A percentile compares a stretch with the other conserved stretches of the same genome.
Evolutionary conservation across 2,329 filamentous ascomycete species (phyloP).

Genomic region (Aspergillus bombycis): DNA sequence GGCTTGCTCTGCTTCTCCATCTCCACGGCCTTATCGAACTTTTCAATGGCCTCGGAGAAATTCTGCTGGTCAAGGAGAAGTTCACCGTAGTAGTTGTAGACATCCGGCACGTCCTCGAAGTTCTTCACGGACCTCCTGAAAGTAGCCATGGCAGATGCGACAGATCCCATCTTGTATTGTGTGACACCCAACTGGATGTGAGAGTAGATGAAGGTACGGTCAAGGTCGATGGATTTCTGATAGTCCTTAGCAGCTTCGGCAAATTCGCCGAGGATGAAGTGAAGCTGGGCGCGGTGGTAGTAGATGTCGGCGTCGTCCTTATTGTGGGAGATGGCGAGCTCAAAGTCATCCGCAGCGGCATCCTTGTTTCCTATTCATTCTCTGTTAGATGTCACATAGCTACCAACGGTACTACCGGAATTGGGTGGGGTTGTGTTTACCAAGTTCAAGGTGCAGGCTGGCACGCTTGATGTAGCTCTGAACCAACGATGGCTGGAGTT

Average conservation of each 20-base stretch:
- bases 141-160: slow-evolving; percentile 97
- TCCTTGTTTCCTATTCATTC: slow-evolving; percentile 69
- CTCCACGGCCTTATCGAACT: slow-evolving; percentile 97
- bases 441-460: slow-evolving; percentile 94
- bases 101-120: slow-evolving; percentile 93
- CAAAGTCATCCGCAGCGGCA: slow-evolving; percentile 86
- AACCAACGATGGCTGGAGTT: slow-evolving; percentile 82
- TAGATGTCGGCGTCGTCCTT: slow-evolving; percentile 92
- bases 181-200: slow-evolving; percentile 99
- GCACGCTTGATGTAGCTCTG: slow-evolving; percentile 99
- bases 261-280: slow-evolving; percentile 96
- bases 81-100: slow-evolving; percentile 99
- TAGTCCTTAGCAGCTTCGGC: slow-evolving; percentile 95
- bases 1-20: slow-evolving; percentile 96
- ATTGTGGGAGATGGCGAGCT: slow-evolving; percentile 81
- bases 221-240: slow-evolving; percentile 97
- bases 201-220: slow-evolving; percentile 96
- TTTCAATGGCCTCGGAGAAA: slow-evolving; percentile 91
- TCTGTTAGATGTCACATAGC: slow-evolving; percentile 31
- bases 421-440: slow-evolving; percentile 49
- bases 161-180: slow-evolving; percentile 99
- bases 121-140: slow-evolving; percentile 98
- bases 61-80: slow-evolving; percentile 95
- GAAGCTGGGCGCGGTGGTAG: slow-evolving; percentile 97
- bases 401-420: background rate